phyloP scores from a whole-genome alignment of 2,329 filamentous ascomycete genomes.

The Aureobasidium sp. region DNA sequence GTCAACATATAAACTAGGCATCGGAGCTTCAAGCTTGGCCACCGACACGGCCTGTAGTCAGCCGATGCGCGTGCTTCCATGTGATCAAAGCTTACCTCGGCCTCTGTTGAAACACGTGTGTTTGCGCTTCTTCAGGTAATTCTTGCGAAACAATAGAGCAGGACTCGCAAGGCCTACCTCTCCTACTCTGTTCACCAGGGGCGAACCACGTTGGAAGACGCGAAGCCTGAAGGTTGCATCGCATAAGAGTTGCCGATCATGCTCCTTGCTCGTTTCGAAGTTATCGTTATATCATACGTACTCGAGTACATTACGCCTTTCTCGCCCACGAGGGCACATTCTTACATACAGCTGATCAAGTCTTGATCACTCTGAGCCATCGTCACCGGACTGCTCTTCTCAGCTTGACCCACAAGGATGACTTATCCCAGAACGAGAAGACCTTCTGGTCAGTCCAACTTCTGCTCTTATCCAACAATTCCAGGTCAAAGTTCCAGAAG shows the following conservation, averaged over 20 bases:
- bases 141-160: background rate
- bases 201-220: background rate
- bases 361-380: background rate
- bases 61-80: background rate
- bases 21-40: background rate
- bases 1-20: background rate
- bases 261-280: background rate
- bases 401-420: conserved; percentile 16
- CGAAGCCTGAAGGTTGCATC: background rate
- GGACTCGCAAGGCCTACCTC: background rate
- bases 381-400: background rate
- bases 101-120: background rate
- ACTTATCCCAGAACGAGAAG: conserved; percentile 26
- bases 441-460: conserved; percentile 26
- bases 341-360: background rate
- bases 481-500: conserved; percentile 31
- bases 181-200: background rate
- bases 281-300: conserved; percentile 1
- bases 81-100: conserved; percentile 1
- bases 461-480: conserved; percentile 20
- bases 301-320: background rate
- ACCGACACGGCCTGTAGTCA: conserved; percentile 1
- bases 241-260: background rate
- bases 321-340: background rate
- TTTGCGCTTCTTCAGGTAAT: background rate